Conservation (phyloP, 257 asterid genomes). For the Ligustrum vulgare region DNA sequence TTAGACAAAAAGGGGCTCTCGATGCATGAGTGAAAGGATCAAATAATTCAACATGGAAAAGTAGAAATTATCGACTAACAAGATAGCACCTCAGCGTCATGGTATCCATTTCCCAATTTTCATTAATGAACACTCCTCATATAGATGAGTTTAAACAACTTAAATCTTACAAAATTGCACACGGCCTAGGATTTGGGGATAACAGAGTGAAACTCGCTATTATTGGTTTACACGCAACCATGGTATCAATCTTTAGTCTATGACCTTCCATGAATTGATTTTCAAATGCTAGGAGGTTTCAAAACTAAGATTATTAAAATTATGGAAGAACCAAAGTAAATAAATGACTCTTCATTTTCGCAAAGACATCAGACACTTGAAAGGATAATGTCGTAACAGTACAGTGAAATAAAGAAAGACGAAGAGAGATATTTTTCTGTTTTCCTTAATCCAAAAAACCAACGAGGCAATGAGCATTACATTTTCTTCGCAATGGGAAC, state of each 20-base stretch:
- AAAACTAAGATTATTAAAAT: no score
- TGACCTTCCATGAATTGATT: not conserved
- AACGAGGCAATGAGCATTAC: not conserved
- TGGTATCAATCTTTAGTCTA: not conserved
- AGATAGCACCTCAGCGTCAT: not conserved
- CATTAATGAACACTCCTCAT: not conserved
- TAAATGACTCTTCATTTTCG: no score
- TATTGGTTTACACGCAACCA: not conserved
- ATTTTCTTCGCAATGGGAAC: not conserved
- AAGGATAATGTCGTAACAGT: no score
- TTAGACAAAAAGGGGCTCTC: not conserved
- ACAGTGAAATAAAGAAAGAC: no score
- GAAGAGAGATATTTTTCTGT: not conserved
- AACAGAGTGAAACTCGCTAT: not conserved
- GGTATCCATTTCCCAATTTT: not conserved
- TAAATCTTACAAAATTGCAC: not conserved
- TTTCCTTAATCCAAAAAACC: not conserved
- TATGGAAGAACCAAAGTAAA: no score
- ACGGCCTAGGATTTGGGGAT: not conserved
- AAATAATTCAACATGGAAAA: not conserved
- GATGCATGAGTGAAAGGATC: not conserved
- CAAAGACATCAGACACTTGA: no score
- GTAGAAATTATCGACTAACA: not conserved
- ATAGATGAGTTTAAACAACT: not conserved
- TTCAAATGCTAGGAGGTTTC: not conserved